Evolutionary conservation across 257 asterid species (phyloP).

Genomic region (Solanum okadae): DNA sequence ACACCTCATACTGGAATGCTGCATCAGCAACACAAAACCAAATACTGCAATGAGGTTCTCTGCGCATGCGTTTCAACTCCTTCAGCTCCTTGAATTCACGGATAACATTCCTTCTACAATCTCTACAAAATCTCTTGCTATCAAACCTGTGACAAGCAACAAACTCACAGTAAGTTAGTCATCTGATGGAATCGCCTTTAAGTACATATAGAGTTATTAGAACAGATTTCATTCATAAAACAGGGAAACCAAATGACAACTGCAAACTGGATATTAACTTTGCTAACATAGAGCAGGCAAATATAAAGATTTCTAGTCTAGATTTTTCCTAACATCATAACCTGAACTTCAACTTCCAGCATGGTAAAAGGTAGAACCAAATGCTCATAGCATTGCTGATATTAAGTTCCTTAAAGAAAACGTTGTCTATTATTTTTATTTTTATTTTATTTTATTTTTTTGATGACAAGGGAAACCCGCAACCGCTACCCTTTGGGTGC

Average conservation of each 20-base stretch:
- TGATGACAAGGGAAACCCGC: no score
- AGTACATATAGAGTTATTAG: background rate
- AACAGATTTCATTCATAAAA: background rate
- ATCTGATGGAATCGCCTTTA: background rate
- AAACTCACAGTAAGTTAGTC: background rate
- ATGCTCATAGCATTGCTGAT: background rate
- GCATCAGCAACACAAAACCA: slow-evolving; percentile 98
- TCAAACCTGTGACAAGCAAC: slow-evolving; percentile 63
- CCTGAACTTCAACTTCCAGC: background rate
- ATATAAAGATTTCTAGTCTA: background rate
- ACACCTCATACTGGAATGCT: slow-evolving; percentile 89
- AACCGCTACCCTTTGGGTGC: no score
- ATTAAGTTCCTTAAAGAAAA: background rate
- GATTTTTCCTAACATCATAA: background rate
- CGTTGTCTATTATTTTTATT: background rate
- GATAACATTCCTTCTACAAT: slow-evolving; percentile 93
- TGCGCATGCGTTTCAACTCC: slow-evolving; percentile 81
- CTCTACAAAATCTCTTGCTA: slow-evolving; percentile 97
- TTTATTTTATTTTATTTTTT: no score
- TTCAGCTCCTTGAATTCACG: slow-evolving; percentile 96
- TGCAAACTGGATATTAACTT: background rate
- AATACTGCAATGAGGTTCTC: slow-evolving; percentile 78
- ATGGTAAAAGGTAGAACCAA: background rate
- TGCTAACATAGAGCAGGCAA: background rate
- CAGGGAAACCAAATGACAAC: background rate